Percentiles rank a stretch among this genome's conserved stretches.
Conservation (phyloP, 2,329 filamentous ascomycete genomes). For the Chrysoporthe deuterocubensis region DNA sequence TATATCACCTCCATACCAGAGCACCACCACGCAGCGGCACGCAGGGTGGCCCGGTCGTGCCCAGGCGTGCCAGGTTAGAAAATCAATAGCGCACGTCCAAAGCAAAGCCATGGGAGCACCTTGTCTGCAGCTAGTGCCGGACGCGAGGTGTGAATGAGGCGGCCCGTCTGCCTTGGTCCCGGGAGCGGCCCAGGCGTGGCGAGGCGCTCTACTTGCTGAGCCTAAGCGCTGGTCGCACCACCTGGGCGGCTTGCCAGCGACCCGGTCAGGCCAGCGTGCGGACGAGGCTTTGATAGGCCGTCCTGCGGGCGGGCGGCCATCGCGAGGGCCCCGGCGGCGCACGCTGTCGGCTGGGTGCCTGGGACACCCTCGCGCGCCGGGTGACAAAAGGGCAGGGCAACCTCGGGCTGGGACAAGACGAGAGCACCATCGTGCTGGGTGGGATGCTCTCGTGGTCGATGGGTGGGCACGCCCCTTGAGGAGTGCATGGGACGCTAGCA, state of each 20-base stretch:
- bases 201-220: conserved; percentile 15
- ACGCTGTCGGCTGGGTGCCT: too few species aligned
- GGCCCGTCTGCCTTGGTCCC: not conserved
- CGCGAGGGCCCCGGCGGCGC: too few species aligned
- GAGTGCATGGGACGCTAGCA: not conserved
- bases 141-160: not conserved
- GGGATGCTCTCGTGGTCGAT: not conserved
- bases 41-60: too few species aligned
- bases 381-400: not conserved
- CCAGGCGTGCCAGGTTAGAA: too few species aligned
- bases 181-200: conserved; percentile 24
- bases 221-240: conserved; percentile 24
- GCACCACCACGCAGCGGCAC: too few species aligned
- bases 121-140: not conserved
- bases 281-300: conserved; percentile 24
- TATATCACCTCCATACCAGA: not conserved
- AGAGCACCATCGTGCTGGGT: not conserved
- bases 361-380: too few species aligned
- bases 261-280: too few species aligned
- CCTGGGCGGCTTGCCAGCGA: conserved; percentile 17
- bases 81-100: too few species aligned
- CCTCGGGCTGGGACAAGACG: not conserved
- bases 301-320: not conserved
- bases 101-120: too few species aligned
- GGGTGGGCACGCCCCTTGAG: not conserved